Conservation (phyloP, 2,329 filamentous ascomycete genomes). For the Xylaria digitata region DNA sequence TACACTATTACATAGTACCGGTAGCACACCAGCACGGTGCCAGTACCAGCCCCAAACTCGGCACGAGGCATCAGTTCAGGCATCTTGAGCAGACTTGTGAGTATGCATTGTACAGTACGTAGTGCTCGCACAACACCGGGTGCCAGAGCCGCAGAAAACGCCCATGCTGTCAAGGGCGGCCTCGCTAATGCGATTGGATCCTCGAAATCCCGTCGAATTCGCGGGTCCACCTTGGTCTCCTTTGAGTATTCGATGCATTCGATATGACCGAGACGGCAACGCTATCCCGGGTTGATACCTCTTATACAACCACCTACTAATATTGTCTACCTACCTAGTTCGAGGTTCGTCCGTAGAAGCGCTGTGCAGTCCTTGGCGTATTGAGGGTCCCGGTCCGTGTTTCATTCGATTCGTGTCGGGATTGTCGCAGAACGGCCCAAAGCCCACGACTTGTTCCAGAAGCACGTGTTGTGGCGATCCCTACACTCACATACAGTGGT, state of each 20-base stretch:
- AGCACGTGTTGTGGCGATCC: conserved; percentile 35
- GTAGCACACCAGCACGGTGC: neutral
- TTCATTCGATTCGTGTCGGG: conserved; percentile 39
- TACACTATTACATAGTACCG: neutral
- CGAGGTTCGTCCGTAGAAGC: too few relatives aligned
- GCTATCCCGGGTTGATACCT: neutral
- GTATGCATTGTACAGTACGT: neutral
- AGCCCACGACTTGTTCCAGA: conserved; percentile 36
- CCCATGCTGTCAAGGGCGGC: neutral
- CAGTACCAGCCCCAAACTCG: neutral
- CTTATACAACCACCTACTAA: too few relatives aligned
- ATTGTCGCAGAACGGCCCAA: conserved; percentile 31
- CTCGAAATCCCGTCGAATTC: neutral
- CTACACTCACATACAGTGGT: neutral
- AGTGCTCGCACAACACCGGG: neutral
- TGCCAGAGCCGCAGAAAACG: neutral
- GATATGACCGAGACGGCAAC: neutral
- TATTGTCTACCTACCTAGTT: neutral
- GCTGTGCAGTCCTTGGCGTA: neutral
- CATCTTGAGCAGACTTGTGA: too few relatives aligned
- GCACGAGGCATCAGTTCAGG: neutral
- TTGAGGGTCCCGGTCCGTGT: conserved; percentile 31
- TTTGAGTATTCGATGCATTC: neutral
- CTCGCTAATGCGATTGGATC: conserved; percentile 10
- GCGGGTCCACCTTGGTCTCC: too few relatives aligned